Evolutionary conservation across 2,329 filamentous ascomycete species (phyloP), one percentile per base, ranked within the genome.

Genomic region (Aspergillus carbonarius): DNA sequence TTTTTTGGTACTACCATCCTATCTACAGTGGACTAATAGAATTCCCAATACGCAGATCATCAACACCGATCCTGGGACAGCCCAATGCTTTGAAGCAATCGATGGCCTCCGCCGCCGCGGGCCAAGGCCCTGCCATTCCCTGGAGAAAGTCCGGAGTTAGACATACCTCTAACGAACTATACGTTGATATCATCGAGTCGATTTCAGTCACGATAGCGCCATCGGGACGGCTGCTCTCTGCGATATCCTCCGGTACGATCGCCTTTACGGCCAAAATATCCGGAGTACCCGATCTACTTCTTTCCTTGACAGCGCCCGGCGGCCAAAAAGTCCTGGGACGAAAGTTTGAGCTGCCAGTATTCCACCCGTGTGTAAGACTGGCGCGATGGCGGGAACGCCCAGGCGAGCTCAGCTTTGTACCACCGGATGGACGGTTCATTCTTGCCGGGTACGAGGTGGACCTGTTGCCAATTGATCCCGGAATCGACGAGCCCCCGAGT

Each of bases 111-210:
- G 58, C 68, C 58, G 67, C 74, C 68, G 67, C 61, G 48, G 62
- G 68, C 64, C 75, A 67, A 58, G 79, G 70, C 64, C 82, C 72
- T 58, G 81, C 86, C 2, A 85, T 98, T 40, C 93, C 93, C 1
- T 99, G 95, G 95, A 86, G 95, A 61, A 84, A 92, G 60, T 87
- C 91, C 39, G 96, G 96, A 69, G 95, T 99, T 54, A 85, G 93
- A 15, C 95, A 99, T 74, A 98, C 93, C 4, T 96, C 91, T 56
- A 99, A 98, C 76, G 95, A 99, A 75, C 83, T 99, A 66, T 98
- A 98, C 73, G 93, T 96, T 58, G 95, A 99, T 73, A 87, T 99
- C 12, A 87, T 99, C 61, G 95, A 99, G 78, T 92, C 91, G 1
- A 81, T 99, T 0, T 86, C 88, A 1, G 91, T 97, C 40, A 96